Base-by-base conservation (phyloP, 768 basidiomycete genomes). In the Leucocoprinus leucothites region DNA sequence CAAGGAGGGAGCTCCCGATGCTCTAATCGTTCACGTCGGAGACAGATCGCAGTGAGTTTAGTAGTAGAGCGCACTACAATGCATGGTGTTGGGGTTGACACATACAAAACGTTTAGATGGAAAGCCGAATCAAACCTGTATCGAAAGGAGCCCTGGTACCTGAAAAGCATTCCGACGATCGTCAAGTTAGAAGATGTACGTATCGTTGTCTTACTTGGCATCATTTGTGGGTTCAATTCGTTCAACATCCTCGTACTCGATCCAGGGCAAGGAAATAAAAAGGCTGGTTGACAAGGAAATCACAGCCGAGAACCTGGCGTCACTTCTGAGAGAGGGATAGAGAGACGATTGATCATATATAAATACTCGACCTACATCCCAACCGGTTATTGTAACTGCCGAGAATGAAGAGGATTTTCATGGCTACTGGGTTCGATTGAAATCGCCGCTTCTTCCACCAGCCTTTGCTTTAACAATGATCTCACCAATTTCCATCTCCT, bases 401-500 rank as follows among this genome's bases (percentile, higher is more conserved):
- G 16, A 13, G 3, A 38, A 38, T 34, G 38, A 4, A 38, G 9
- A 38, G 4, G 6, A 4, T 11, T 38, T 38, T 38, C 38, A 13
- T 3, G 14, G 5, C 25, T 25, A 49, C 45, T 14, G 42, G 7
- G 36, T 21, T 54, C 63, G 58, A 50, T 61, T 65, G 69, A 92
- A 94, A 69, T 86, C 82, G 11, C 85, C 88, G 62, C 85, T 86
- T 67, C 76, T 77, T 16, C 92, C 93, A 11, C 91, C 93, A 25
- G 77, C 73, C 68, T 94, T 94, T 28, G 71, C 68, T 1, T 74
- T 71, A 2, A 93, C 86, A 58, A 79, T 70, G 35, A 93, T 80
- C 21, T 82, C 79, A 18, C 82, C 75, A 34, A 97, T 90, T 56
- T 81, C 71, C 90, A 96, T 94, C 55, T 91, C 88, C 65, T 81